Evolutionary conservation across 441 rosid genomes (phyloP), one percentile per base, ranked within the genome.

Genomic region (Eugenia klotzschiana): DNA sequence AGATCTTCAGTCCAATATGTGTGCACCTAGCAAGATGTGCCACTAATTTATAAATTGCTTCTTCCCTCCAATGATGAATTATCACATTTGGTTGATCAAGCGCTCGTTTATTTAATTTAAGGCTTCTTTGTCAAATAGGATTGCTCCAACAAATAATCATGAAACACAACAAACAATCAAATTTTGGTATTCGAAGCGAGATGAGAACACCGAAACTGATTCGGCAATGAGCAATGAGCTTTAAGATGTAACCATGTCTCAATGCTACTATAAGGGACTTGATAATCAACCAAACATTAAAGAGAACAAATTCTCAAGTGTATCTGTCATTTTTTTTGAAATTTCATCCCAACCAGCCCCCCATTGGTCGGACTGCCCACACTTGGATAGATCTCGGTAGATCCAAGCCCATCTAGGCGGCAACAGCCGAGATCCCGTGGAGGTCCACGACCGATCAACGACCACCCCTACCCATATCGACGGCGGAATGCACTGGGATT

Each of bases 381-480:
- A 33, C 25, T 33, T 64, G 25, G 14, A 64, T 18, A 20, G n/a
- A 64, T 18, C 10, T 4, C 0, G 9, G 43, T 60, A 29, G n/a
- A 29, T 29, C 74, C 74, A 60, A 29, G 23, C 22, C 13, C 18
- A 60, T 60, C 1, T 16, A 27, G 41, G 41, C 0, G 3, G n/a
- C n/a, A 1, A n/a, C 1, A 6, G 23, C n/a, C 0, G 0, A 29
- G 23, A 64, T 18, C 10, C 7, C 0, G 9, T 6, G 0, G 1
- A 64, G n/a, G 74, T 18, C 6, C 74, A 29, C 1, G 0, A 33
- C 74, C 7, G 7, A 22, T 33, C 23, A 9, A 64, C 3, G 7
- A 43, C 49, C 49, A 6, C 40, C 40, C 40, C 40, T 37, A 37
- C 40, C 40, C 40, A 37, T 37, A 37, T 37, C 6, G 40, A 37